Percentiles rank a stretch among this genome's conserved stretches.
Conservation (phyloP, 805 yeast genomes). For the Ogataea trehaloabstinens region DNA sequence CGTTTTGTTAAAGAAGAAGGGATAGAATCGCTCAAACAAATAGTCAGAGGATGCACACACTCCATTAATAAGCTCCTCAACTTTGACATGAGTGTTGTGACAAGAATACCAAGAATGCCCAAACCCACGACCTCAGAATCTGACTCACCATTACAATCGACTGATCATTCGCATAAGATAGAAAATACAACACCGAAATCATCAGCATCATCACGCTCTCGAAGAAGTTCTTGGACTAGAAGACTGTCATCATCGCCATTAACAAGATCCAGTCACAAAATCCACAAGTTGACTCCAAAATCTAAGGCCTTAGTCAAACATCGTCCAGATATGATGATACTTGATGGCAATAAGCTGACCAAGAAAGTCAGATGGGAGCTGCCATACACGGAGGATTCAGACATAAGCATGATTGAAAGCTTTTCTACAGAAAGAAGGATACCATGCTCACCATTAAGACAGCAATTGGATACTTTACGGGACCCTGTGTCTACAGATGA, state of each 20-base stretch:
- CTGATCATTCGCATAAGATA: slow-evolving; percentile 2
- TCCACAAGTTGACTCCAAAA: slow-evolving; percentile 13
- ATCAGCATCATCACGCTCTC: background rate
- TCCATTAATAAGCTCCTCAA: slow-evolving; percentile 17
- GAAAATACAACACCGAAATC: background rate
- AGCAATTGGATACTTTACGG: background rate
- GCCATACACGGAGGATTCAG: slow-evolving; percentile 25
- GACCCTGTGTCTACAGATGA: slow-evolving; percentile 1
- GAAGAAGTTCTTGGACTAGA: slow-evolving; percentile 6
- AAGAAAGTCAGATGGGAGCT: slow-evolving; percentile 50
- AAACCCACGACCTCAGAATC: background rate
- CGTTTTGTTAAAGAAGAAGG: slow-evolving; percentile 12
- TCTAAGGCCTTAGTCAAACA: slow-evolving; percentile 6
- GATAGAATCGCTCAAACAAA: slow-evolving; percentile 11
- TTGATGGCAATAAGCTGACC: slow-evolving; percentile 19
- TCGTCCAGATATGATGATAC: slow-evolving; percentile 4
- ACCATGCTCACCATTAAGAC: slow-evolving; percentile 10
- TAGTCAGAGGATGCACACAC: slow-evolving; percentile 10
- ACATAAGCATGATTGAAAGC: slow-evolving; percentile 18
- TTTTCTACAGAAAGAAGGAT: slow-evolving; percentile 3
- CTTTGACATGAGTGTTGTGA: slow-evolving; percentile 11
- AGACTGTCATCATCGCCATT: slow-evolving; percentile 27
- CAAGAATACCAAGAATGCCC: slow-evolving; percentile 5
- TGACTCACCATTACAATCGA: slow-evolving; percentile 3
- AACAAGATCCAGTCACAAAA: slow-evolving; percentile 16